phyloP scores from a whole-genome alignment of 73 alveolate species.

The Breviolum minutum region DNA sequence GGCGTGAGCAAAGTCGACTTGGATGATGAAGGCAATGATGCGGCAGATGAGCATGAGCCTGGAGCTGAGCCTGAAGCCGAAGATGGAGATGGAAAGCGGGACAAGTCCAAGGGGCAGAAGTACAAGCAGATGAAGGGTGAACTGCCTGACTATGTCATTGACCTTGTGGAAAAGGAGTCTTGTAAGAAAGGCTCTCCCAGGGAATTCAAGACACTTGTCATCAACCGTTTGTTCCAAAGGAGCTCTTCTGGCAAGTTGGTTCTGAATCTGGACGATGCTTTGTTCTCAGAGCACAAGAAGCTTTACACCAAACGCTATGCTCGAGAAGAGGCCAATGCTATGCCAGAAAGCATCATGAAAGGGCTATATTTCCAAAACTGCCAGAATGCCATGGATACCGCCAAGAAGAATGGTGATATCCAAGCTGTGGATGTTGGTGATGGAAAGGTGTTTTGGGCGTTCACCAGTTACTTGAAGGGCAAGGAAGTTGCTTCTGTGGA shows the following conservation, averaged over 20 bases:
- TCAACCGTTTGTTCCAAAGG: background rate
- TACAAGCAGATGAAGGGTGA: background rate
- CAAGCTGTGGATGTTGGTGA: background rate
- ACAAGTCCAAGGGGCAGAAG: slow-evolving; percentile 21
- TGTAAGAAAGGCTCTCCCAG: background rate
- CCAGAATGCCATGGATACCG: background rate
- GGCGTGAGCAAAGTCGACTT: background rate
- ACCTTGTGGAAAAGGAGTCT: background rate
- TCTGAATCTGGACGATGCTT: background rate
- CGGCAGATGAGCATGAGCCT: background rate
- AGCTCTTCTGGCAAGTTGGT: background rate
- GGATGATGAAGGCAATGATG: background rate
- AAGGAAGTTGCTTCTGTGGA: background rate
- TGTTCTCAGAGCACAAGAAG: background rate
- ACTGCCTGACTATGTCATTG: background rate
- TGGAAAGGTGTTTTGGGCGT: background rate
- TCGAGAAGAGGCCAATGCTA: background rate
- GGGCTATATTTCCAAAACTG: slow-evolving; percentile 4
- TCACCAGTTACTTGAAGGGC: background rate
- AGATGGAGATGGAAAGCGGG: background rate
- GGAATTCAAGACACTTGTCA: background rate
- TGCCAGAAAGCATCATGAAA: background rate
- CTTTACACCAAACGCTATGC: background rate
- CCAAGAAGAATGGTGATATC: background rate
- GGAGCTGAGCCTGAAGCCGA: background rate